Evolutionary conservation across 2,329 filamentous ascomycete species (phyloP), one percentile per base, ranked within the genome.

Genomic region (Pyrenochaeta sp.): DNA sequence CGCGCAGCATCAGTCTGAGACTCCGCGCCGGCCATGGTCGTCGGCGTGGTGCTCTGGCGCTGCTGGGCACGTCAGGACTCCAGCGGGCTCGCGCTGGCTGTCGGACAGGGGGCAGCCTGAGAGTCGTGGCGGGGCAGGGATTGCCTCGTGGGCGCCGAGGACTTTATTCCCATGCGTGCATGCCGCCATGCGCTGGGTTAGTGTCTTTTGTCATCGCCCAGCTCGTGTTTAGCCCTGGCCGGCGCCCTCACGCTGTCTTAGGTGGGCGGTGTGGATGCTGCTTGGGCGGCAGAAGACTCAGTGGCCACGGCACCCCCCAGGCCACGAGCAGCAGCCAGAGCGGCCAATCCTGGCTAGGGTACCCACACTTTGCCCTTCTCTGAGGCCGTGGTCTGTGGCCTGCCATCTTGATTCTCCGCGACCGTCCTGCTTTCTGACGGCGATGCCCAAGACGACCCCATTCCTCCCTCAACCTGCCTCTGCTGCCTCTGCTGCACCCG

Each of bases 401-500:
- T n/a, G n/a, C n/a, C n/a, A n/a, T n/a, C 55, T 41, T 37, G 38
- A 41, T 55, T 65, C 61, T 65, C 61, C 60, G 61, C 58, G 51
- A 63, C 53, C 46, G 60, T 65, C 62, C 55, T 63, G 53, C 53
- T 55, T n/a, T 60, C 55, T 48, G 49, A 58, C 55, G 59, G 58
- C 60, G 56, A 69, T 69, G 67, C 63, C 65, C 56, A 63, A 56
- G 49, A 63, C 62, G 39, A 63, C 61, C 37, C 55, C 65, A 44
- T 57, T 58, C 50, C 52, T 58, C 29, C 61, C 65, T 53, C 49
- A 56, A 42, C 37, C 60, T 36, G 42, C 51, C 35, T 53, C 58
- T 31, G 46, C 55, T 31, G 36, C 45, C 28, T 35, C 50, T 28
- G n/a, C n/a, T n/a, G n/a, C n/a, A n/a, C n/a, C n/a, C n/a, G n/a